A percentile compares a stretch with the other conserved stretches of the same genome.
Evolutionary conservation across 2,329 filamentous ascomycete genomes (phyloP).

Genomic region (Zymoseptoria tritici): DNA sequence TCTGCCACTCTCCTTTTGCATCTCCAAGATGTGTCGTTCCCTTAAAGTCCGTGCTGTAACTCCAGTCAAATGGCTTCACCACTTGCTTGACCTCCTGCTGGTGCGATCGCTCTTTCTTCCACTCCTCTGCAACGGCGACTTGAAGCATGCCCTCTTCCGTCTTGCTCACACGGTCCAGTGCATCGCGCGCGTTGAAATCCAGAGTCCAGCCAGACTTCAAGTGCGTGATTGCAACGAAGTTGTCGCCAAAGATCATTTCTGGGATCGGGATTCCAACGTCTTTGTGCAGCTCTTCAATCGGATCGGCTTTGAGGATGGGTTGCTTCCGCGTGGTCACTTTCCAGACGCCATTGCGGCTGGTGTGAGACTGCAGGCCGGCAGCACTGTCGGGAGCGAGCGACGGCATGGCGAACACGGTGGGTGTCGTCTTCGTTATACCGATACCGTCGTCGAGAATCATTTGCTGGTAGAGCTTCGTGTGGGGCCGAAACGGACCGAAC

Average conservation of each 20-base stretch:
- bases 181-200: slow-evolving; percentile 76
- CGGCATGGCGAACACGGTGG: background rate
- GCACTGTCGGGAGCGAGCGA: background rate
- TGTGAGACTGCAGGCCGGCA: slow-evolving; percentile 11
- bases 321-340: slow-evolving; percentile 74
- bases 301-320: slow-evolving; percentile 84
- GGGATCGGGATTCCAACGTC: slow-evolving; percentile 79
- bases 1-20: slow-evolving; percentile 17
- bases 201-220: slow-evolving; percentile 67
- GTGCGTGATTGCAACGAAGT: slow-evolving; percentile 70
- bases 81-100: slow-evolving; percentile 84
- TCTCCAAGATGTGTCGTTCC: slow-evolving; percentile 50
- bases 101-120: slow-evolving; percentile 67
- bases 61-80: slow-evolving; percentile 97
- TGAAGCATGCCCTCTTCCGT: slow-evolving; percentile 84
- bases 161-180: slow-evolving; percentile 88
- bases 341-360: slow-evolving; percentile 26
- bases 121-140: slow-evolving; percentile 85
- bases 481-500: background rate
- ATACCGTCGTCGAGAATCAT: background rate
- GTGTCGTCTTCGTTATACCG: background rate
- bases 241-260: slow-evolving; percentile 99
- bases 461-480: background rate
- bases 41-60: slow-evolving; percentile 81
- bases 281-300: slow-evolving; percentile 77